Base-by-base conservation (phyloP, 2,329 filamentous ascomycete genomes). In the Byssoonygena ceratinophila region DNA sequence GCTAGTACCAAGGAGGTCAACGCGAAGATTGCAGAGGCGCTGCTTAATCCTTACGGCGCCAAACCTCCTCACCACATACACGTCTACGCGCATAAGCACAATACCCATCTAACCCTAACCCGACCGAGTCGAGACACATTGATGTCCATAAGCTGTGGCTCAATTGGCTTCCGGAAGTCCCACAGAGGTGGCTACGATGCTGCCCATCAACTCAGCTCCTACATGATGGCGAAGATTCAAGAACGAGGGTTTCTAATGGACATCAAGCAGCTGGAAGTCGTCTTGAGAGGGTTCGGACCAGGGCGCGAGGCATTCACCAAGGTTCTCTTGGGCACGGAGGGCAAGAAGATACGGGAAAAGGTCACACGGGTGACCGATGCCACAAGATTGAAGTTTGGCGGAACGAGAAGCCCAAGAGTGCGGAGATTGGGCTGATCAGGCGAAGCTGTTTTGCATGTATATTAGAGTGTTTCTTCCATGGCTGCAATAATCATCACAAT, bases 361-460 rank as follows among this genome's bases (percentile, higher is more conserved):
- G 85, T 98, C 59, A 75, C 81, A 39, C 83, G 82, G 61, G 85
- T 98, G 56, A 82, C 86, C 29, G 92, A 98, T 72, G 77, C 81
- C 37, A 97, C 91, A 52, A 85, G 85, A 63, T 71, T 97, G 69
- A 98, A 98, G 76, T 95, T 97, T 76, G 92, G 90, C 71, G 94
- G 92, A 65, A 87, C 86, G 36, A 86, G 90, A 70, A 91, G 88
- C 74, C 80, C 79, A 68, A 87, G 83, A 67, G 84, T 83, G 36
- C 90, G 90, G 71, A 84, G 92, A 74, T 72, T 97, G 74, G 80
- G 81, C 70, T 84, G 39, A 32, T 37, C 34, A 27, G 36, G 9
- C 39, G 12, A 18, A 11, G 8, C 27, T 39, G n/a, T 32, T 16
- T 47, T 41, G 39, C 39, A 41, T 41, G 39, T 36, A 36, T n/a